Conservation (phyloP, 768 basidiomycete genomes). For the Infundibulicybe gibba region DNA sequence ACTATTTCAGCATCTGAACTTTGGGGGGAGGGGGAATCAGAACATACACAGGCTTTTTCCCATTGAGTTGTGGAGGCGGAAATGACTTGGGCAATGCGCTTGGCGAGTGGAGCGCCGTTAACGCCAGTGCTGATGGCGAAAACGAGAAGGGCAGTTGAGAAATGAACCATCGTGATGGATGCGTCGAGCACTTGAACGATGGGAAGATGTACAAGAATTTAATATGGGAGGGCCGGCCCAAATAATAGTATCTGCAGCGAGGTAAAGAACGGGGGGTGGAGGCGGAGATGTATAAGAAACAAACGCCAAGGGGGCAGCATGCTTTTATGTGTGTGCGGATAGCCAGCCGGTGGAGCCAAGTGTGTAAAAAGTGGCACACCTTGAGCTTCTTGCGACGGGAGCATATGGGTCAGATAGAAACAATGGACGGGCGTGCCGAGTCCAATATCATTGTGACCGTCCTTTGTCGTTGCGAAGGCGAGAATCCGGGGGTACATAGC, state of each 20-base stretch:
- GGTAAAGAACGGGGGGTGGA: no score
- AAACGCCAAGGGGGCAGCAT: no score
- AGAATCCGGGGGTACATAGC: no score
- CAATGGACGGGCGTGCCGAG: no score
- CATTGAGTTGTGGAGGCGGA: constrained; percentile 34
- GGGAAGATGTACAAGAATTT: constrained; percentile 38
- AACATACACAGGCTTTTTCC: constrained; percentile 45
- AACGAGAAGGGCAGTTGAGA: constrained; percentile 22
- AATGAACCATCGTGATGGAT: constrained; percentile 25
- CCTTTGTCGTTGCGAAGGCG: no score
- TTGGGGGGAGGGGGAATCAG: background rate
- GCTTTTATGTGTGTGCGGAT: no score
- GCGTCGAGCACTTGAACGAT: background rate
- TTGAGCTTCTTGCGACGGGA: no score
- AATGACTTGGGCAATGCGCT: constrained; percentile 46
- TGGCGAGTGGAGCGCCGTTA: constrained; percentile 32
- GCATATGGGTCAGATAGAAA: no score
- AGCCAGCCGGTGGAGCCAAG: background rate
- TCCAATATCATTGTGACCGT: no score
- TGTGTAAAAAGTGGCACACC: no score
- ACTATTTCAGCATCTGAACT: background rate
- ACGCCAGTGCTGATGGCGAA: constrained; percentile 25
- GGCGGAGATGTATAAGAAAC: no score
- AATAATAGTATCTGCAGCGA: no score
- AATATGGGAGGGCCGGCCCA: background rate